Conservation (phyloP, 768 basidiomycete genomes). For the Coprinopsis sp. region DNA sequence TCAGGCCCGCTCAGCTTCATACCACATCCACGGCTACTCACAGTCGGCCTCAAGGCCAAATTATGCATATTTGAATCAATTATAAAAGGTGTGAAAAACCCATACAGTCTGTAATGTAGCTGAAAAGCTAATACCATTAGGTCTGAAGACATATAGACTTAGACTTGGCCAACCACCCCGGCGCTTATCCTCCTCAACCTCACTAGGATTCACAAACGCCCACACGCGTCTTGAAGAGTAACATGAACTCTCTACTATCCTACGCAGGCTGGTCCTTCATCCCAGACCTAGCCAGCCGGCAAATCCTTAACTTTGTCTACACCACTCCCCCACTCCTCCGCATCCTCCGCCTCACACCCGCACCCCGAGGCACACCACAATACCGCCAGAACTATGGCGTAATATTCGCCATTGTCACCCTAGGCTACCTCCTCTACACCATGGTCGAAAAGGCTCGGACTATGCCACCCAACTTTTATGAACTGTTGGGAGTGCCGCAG, state of each 20-base stretch:
- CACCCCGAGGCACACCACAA: constrained; percentile 36
- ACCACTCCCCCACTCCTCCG: constrained; percentile 22
- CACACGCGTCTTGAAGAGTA: constrained; percentile 21
- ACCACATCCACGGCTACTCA: too few species aligned
- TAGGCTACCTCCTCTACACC: constrained; percentile 64
- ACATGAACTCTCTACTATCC: constrained; percentile 23
- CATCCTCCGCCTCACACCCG: constrained; percentile 30
- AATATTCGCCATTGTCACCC: constrained; percentile 58
- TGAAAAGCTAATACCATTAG: not conserved
- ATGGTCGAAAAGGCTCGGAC: constrained; percentile 52
- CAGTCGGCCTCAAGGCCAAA: too few species aligned
- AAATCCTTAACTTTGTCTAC: constrained; percentile 46
- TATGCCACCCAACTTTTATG: constrained; percentile 71
- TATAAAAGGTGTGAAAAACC: too few species aligned
- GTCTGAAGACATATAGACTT: not conserved
- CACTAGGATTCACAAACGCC: constrained; percentile 12
- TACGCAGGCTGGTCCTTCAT: constrained; percentile 64
- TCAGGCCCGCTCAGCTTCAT: too few species aligned
- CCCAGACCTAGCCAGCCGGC: constrained; percentile 56
- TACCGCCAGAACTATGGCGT: constrained; percentile 59
- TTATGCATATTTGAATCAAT: too few species aligned
- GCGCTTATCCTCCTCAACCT: too few species aligned
- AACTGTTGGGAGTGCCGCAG: constrained; percentile 60
- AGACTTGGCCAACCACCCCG: not conserved
- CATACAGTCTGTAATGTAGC: too few species aligned